Evolutionary conservation across 192 early-diverging fungal genomes (phyloP), one percentile per base, ranked within the genome.

Genomic region (Coemansia sp.): DNA sequence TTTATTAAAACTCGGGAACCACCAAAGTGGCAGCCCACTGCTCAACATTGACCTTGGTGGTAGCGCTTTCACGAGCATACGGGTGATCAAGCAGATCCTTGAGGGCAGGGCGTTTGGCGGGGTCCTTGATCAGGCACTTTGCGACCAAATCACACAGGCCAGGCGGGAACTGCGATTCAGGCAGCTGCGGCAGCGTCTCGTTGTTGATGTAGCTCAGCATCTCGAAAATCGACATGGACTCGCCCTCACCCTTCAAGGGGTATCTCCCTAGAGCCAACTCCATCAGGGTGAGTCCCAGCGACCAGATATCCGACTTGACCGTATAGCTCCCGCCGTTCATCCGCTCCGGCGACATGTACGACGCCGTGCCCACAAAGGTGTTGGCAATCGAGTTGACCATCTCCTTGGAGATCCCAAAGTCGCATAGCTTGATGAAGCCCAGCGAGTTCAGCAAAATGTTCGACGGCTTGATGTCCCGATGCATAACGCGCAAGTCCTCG

Each of bases 321-420:
- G 85, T 83, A 66, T 92, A 92, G 57, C 82, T 81, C 37, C 84
- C 76, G 62, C 88, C 89, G 32, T 83, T 72, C 66, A 92, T 92
- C 56, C 89, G 79, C 66, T 92, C 89, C 16, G 90, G 88, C 77
- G 85, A 85, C 89, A 92, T 92, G 64, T 92, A 92, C 54, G 84
- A 82, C 56, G 83, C 84, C 0, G 90, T 92, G 37, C 89, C 90
- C 16, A 92, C 89, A 82, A 92, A 92, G 1, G 89, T 92, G 57
- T 88, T 84, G 48, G 88, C 90, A 30, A 90, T 83, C 21, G 89
- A 92, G 70, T 85, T 86, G 56, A 89, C 83, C 53, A 94, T 76
- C 69, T 93, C 85, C 50, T 90, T 90, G 48, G 89, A 91, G 20
- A 99, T 94, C 23, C 96, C 96, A 82, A 92, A 92, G 66, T 92